These are phyloP conservation scores for Phytomonas serpens DNA, from an alignment of 208 protist species.

Conservation along the genomic window DNA sequence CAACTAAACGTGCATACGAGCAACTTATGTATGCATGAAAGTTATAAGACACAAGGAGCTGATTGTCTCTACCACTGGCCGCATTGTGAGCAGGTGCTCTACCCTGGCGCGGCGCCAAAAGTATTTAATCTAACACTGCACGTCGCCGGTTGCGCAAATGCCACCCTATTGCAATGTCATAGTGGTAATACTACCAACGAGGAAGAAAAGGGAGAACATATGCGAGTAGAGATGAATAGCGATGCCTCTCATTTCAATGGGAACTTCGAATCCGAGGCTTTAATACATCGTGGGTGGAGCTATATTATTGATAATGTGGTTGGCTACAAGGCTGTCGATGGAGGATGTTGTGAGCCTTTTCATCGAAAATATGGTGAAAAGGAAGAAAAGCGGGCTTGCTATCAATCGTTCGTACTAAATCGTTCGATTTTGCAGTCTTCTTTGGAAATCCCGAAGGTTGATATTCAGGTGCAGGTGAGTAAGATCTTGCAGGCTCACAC, in stretches of 20 bases:
- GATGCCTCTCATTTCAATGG: not conserved
- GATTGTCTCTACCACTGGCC: slow-evolving; percentile 83
- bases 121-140: slow-evolving; percentile 91
- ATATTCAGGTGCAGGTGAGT: not conserved
- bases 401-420: not conserved
- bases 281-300: not conserved
- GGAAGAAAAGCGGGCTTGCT: not conserved
- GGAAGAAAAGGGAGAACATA: not conserved
- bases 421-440: not conserved
- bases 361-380: not conserved
- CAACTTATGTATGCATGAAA: not conserved
- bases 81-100: slow-evolving; percentile 88
- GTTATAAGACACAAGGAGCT: not conserved
- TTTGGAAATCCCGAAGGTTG: not conserved
- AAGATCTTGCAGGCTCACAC: not conserved
- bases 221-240: not conserved
- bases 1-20: not conserved
- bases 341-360: not conserved
- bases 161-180: not conserved
- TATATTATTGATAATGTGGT: not conserved
- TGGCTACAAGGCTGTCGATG: not conserved
- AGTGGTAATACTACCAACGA: not conserved
- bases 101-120: slow-evolving; percentile 55
- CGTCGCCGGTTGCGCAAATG: slow-evolving; percentile 2
- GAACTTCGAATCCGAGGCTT: not conserved